Evolutionary conservation across 2,329 filamentous ascomycete species (phyloP).

Genomic region (Teratosphaeria viscida): DNA sequence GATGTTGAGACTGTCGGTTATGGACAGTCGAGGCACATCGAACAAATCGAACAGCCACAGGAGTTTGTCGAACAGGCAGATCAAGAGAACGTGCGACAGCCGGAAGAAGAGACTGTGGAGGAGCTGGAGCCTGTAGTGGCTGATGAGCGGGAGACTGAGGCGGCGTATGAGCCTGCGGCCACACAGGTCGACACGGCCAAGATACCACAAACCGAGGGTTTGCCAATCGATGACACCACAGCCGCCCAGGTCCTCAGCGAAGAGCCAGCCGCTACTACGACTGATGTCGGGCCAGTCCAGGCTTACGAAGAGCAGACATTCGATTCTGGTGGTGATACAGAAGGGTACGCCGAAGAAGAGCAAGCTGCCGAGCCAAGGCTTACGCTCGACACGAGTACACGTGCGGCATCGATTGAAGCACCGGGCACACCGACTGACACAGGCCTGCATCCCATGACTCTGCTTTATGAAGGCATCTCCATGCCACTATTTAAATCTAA

Average conservation of each 20-base stretch:
- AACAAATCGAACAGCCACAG: not conserved
- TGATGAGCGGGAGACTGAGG: not conserved
- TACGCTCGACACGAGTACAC: constrained; percentile 3
- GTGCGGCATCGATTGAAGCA: constrained; percentile 8
- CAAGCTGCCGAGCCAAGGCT: not conserved
- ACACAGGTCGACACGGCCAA: not conserved
- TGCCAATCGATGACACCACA: not conserved
- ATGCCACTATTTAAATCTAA: constrained; percentile 50
- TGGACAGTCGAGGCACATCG: not conserved
- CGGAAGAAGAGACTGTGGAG: constrained; percentile 6
- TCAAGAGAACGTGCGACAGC: constrained; percentile 10
- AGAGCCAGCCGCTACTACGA: not conserved
- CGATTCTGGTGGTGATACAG: not conserved
- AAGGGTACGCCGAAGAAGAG: not conserved
- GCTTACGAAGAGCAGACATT: not conserved
- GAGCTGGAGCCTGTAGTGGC: not conserved
- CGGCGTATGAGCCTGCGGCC: not conserved
- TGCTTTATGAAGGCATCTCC: constrained; percentile 46
- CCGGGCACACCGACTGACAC: constrained; percentile 26
- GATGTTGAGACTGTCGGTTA: constrained; percentile 6
- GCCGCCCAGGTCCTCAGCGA: not conserved
- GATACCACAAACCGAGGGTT: not conserved
- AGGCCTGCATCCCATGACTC: constrained; percentile 38
- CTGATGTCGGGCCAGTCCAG: not conserved
- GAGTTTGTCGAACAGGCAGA: constrained; percentile 2